phyloP scores from a whole-genome alignment of 164 flowering plant genomes.

The Magnolia sinica region DNA sequence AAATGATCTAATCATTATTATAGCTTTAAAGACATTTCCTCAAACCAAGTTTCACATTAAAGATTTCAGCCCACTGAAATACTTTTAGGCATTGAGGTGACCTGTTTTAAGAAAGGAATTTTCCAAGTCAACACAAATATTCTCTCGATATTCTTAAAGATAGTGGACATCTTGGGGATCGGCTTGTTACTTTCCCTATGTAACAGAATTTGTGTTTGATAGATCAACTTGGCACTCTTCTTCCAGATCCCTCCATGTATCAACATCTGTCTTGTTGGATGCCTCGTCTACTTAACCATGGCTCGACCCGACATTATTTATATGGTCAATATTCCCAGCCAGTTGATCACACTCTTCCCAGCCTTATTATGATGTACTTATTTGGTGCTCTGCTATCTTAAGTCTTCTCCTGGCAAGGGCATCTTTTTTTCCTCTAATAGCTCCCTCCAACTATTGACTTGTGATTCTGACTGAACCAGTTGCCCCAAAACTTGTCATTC shows the following conservation, averaged over 20 bases:
- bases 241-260: neutral
- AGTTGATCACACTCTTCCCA: neutral
- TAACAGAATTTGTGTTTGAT: neutral
- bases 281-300: neutral
- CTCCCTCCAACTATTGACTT: neutral
- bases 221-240: neutral
- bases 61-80: neutral
- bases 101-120: neutral
- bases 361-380: neutral
- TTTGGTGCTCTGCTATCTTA: neutral
- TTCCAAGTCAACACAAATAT: neutral
- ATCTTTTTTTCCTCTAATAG: neutral
- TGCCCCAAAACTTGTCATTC: neutral
- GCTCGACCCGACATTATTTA: neutral
- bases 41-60: neutral
- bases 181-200: neutral
- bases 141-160: neutral
- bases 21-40: too few relatives aligned
- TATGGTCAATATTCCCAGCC: neutral
- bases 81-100: conserved; percentile 1
- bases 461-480: neutral
- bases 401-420: neutral
- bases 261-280: neutral
- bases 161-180: neutral
- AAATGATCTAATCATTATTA: neutral